phyloP scores from a whole-genome alignment of 768 basidiomycete species.

The Termitomyces sp. region DNA sequence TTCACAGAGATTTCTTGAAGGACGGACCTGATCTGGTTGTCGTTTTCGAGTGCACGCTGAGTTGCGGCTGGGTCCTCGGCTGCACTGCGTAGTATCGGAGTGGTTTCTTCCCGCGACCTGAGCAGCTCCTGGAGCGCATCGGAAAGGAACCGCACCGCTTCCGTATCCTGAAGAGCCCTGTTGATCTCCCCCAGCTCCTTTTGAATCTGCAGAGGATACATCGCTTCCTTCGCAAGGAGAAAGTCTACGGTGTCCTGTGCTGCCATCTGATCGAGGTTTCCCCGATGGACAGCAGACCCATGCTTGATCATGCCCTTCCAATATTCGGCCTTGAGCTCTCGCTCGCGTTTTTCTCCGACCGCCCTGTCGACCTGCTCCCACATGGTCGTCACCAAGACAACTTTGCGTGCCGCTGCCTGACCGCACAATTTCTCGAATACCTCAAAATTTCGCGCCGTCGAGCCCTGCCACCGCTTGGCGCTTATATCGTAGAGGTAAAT shows the following conservation, averaged over 20 bases:
- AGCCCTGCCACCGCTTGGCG: constrained; percentile 6
- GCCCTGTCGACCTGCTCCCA: constrained; percentile 3
- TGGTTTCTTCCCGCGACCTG: constrained; percentile 4
- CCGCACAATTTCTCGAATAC: constrained; percentile 14
- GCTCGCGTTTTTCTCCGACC: constrained; percentile 6
- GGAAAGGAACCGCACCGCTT: constrained; percentile 5
- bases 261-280: constrained; percentile 4
- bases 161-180: constrained; percentile 3
- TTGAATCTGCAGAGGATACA: constrained; percentile 9
- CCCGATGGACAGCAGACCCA: constrained; percentile 7
- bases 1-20: background rate
- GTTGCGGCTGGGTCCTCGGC: background rate
- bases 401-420: constrained; percentile 7
- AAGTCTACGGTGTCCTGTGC: constrained; percentile 12
- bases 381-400: constrained; percentile 13
- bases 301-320: constrained; percentile 10
- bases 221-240: constrained; percentile 12
- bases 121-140: constrained; percentile 2
- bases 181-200: constrained; percentile 9
- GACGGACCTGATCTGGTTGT: constrained; percentile 2
- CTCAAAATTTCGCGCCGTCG: constrained; percentile 11
- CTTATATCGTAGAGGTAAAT: constrained; percentile 14
- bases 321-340: constrained; percentile 1
- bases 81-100: background rate
- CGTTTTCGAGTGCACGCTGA: constrained; percentile 3